Evolutionary conservation across 768 basidiomycete species (phyloP), one percentile per base, ranked within the genome.

Genomic region (Trametes cubensis): DNA sequence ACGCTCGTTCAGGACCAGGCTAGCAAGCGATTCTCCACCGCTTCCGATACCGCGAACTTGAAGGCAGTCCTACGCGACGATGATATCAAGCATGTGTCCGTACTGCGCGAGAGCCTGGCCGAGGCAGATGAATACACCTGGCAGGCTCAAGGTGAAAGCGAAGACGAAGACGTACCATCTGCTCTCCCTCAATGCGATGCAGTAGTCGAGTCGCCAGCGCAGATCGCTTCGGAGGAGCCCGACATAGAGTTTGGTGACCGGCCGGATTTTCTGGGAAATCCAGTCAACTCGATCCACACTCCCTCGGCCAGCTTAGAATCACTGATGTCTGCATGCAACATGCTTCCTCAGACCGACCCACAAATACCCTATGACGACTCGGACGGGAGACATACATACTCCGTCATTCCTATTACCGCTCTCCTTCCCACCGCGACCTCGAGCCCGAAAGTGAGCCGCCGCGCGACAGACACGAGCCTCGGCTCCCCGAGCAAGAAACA

Each of bases 1-100:
- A 62, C 61, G 5, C 55, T 62, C 38, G 61, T 62, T 21, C 55
- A 62, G 10, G 61, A 62, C 30, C 61, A 56, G 30, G 23, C 42
- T 17, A 62, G 49, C 42, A 57, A 53, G 28, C 55, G 50, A 0
- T 34, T 40, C 20, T 62, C 61, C 6, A 52, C 55, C 10, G 44
- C 42, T 14, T 62, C 28, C 6, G 39, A 20, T 3, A 20, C 46
- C 3, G 34, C 20, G 38, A 15, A 28, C n/a, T 11, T 34, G 34
- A 34, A 34, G 34, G 11, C 10, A 10, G 34, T 34, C 34, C 34
- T 34, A 11, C 34, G 41, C 23, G 46, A 26, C 47, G 48, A 58
- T 25, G 38, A 53, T 6, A 15, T 23, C 47, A 18, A 14, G 11
- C 47, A 3, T 14, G 20, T 15, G 14, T 23, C 34, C 10, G 34